Evolutionary conservation across 306 rosid genomes (phyloP), one percentile per base, ranked within the genome.

Genomic region (Erythrophleum fordii): DNA sequence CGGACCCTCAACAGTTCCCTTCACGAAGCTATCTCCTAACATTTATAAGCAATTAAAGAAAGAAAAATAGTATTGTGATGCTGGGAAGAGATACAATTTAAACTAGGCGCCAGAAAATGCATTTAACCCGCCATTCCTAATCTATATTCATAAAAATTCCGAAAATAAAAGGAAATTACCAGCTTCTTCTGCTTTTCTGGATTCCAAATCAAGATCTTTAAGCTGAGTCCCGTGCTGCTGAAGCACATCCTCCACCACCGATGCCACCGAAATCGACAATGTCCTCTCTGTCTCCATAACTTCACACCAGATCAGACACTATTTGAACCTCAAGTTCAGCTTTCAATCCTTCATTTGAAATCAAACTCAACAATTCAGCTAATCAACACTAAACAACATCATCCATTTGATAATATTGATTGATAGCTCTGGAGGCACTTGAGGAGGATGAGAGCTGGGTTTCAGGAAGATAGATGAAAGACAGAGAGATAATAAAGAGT

Each of bases 171-270:
- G 29, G 17, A 10, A 72, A 59, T 42, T 90, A 95, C 99, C 99
- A 39, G 93, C 91, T 93, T 95, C 95, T 89, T 95, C 90, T 1
- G 97, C 91, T 86, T 84, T 90, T 51, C 98, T 87, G 52, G 87
- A 93, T 74, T 89, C 96, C 83, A 93, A 90, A 87, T 93, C 95
- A 62, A 93, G 92, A 83, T 85, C 95, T 37, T 92, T 82, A 83
- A 73, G 85, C 37, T 90, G 90, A 84, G 68, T 79, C 11, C 94
- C 93, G 25, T 95, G 97, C 77, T 90, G 98, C 67, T 91, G 96
- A 66, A 95, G 99, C 73, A 95, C 97, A 69, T 95, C 91, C 75
- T 95, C 98, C 86, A 95, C 92, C 62, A 94, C 77, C 13, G 97
- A 89, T 34, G 93, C 91, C 39, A 91, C 97, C 16, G 99, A 93